Base-by-base conservation (phyloP, 805 yeast species). In the Candida succiphila region DNA sequence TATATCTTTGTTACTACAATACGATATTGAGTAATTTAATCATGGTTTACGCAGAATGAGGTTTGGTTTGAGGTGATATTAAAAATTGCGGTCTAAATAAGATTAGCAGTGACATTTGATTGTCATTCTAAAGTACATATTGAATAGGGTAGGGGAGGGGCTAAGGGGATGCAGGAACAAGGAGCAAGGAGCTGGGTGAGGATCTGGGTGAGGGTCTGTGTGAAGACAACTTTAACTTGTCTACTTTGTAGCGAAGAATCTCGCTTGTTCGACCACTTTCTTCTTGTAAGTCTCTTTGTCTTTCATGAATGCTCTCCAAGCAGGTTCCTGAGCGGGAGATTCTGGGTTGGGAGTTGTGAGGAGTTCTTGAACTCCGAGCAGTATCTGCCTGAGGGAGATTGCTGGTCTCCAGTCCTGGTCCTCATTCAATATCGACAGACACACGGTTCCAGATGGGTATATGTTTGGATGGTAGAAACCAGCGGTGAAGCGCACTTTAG, bases 341-440 rank as follows among this genome's bases (percentile, higher is more conserved):
- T 78, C 78, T 17, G 95, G 94, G 52, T 92, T 92, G 25, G 99
- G 99, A 25, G 77, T 70, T 49, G 82, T 84, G 39, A 92, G 65
- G 35, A 92, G 67, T 55, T 88, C 96, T 58, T 92, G 99, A 33
- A 92, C 77, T 5, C 98, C 99, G 40, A 87, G 62, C 2, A 82
- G 78, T 37, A 92, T 80, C 53, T 89, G 95, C 51, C 85, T 87
- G 44, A 89, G 60, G 13, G 95, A 84, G 44, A 89, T 82, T 7
- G 96, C 95, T 1, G 99, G 98, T 51, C 95, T 75, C 99, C 99
- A 92, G 56, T 86, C 97, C 57, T 88, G 94, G 30, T 80, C 87
- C 55, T 92, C 98, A 56, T 92, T 92, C 51, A 92, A 65, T 35
- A 92, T 88, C 34, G 94, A 79, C 30, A 92, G 69, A 60, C 99